Percentiles rank a stretch among this genome's conserved stretches.
Evolutionary conservation across 1,139 yeast species (phyloP).

Genomic region (Taiozyma onychis): DNA sequence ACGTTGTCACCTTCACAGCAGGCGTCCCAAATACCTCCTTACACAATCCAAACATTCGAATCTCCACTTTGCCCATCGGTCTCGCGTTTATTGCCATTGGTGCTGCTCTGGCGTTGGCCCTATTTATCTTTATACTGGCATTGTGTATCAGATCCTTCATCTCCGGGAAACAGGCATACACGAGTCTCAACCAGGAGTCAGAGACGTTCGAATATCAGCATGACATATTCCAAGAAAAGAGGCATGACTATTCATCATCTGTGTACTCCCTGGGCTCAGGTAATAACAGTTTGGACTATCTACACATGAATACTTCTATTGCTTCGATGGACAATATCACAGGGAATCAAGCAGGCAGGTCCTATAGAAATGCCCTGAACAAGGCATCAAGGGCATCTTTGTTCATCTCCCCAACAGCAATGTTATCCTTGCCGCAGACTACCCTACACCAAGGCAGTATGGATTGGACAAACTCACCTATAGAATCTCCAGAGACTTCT

Average conservation of each 20-base stretch:
- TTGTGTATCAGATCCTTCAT: slow-evolving; percentile 10
- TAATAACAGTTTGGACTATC: slow-evolving; percentile 12
- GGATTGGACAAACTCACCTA: slow-evolving; percentile 16
- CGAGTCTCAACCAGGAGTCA: slow-evolving; percentile 1
- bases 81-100: slow-evolving; percentile 78
- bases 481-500: slow-evolving; percentile 17
- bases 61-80: slow-evolving; percentile 49
- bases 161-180: slow-evolving; percentile 15
- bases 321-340: slow-evolving; percentile 12
- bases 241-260: slow-evolving; percentile 8
- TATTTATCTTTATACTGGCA: slow-evolving; percentile 9
- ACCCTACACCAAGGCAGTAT: not conserved
- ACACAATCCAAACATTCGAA: slow-evolving; percentile 52
- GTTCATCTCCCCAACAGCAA: slow-evolving; percentile 33
- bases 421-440: slow-evolving; percentile 14
- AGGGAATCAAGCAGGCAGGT: slow-evolving; percentile 13
- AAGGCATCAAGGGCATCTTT: slow-evolving; percentile 25
- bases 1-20: slow-evolving; percentile 45
- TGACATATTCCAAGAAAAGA: slow-evolving; percentile 9
- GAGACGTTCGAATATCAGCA: slow-evolving; percentile 17
- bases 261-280: slow-evolving; percentile 24
- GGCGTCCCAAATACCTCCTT: slow-evolving; percentile 41
- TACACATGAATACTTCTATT: slow-evolving; percentile 17
- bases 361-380: slow-evolving; percentile 20
- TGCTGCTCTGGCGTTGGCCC: slow-evolving; percentile 38